Evolutionary conservation across 164 flowering plant species (phyloP), one percentile per base, ranked within the genome.

Genomic region (Berberis vulgaris): DNA sequence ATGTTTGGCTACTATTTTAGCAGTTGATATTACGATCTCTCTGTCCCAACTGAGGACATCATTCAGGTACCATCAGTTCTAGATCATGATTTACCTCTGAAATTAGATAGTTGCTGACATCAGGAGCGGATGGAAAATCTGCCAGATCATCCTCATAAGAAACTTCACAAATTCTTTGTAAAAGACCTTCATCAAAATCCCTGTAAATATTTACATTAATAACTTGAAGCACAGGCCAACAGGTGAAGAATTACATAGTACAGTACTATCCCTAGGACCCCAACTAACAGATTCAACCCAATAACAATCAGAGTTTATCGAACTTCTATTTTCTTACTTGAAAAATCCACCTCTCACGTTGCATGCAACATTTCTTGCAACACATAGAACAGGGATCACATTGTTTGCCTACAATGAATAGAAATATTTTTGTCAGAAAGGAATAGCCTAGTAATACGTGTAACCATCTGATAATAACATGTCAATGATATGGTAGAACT

Each of bases 301-400:
- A 10, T 10, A 52, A 11, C 4, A 52, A 52, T 52, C 13, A 26
- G 26, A 26, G 26, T 50, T 6, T 50, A 1, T 50, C 54, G 12
- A 6, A 50, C 8, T 5, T 50, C 11, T 52, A 4, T 3, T 52
- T 61, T 54, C 96, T 88, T 86, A 95, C 99, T 82, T 95, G 87
- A 91, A 95, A 72, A 91, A 95, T 55, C 97, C 89, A 69, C 97
- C 95, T 75, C 99, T 84, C 45, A 95, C 98, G 82, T 86, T 91
- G 84, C 99, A 95, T 26, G 98, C 98, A 77, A 89, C 97, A 79
- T 91, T 95, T 81, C 99, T 85, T 57, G 97, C 99, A 70, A 91
- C 93, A 70, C 97, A 91, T 26, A 95, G 74, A 49, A 91, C 86
- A 54, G 99, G 97, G 58, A 83, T 72, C 47, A 86, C 74, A 80